phyloP scores from a whole-genome alignment of 2,329 filamentous ascomycete species.

The Fusarium duplospermum region DNA sequence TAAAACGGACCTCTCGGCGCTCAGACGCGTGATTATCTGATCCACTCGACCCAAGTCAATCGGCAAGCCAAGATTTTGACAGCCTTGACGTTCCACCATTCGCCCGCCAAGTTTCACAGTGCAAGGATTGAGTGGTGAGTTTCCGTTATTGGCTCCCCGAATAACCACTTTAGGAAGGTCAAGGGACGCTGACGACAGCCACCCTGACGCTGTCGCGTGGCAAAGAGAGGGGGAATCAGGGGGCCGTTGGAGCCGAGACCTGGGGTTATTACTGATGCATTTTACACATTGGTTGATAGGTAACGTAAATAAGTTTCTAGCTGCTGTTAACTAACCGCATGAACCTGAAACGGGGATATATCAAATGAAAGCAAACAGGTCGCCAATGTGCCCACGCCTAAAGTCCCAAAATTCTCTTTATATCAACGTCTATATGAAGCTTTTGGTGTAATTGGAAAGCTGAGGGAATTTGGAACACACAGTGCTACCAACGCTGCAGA shows the following conservation, averaged over 20 bases:
- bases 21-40: neutral
- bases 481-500: neutral
- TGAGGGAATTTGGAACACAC: neutral
- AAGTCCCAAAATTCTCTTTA: neutral
- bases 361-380: neutral
- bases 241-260: neutral
- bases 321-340: neutral
- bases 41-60: constrained; percentile 1
- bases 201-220: neutral
- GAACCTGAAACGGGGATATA: neutral
- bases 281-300: neutral
- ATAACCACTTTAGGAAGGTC: neutral
- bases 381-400: neutral
- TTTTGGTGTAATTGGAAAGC: neutral
- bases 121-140: neutral
- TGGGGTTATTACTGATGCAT: neutral
- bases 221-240: neutral
- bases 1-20: neutral
- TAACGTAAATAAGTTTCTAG: neutral
- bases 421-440: neutral
- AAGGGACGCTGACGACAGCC: neutral
- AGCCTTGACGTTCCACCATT: neutral
- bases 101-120: neutral
- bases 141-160: neutral
- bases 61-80: neutral